phyloP scores from a whole-genome alignment of 2,329 filamentous ascomycete genomes.

The Aspergillus sp. region DNA sequence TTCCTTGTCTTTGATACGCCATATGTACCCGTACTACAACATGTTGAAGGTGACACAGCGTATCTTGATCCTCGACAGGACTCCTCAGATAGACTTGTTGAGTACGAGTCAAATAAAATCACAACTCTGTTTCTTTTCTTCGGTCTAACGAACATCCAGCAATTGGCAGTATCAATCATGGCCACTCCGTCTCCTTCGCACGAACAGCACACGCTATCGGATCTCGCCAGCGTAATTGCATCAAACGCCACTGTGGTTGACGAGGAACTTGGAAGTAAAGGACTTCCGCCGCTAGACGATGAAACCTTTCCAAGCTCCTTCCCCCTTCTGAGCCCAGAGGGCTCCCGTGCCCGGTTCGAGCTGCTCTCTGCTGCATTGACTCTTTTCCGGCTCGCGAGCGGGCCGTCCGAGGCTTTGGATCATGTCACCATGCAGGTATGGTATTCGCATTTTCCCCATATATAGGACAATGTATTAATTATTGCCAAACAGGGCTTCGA shows the following conservation, averaged over 20 bases:
- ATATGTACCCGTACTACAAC: too few species aligned
- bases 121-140: background rate
- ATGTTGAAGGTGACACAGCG: too few species aligned
- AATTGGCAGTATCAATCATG: background rate
- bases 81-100: too few species aligned
- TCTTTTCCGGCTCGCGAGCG: background rate
- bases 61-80: too few species aligned
- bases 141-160: background rate
- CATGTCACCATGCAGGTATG: background rate
- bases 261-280: background rate
- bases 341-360: background rate
- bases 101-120: too few species aligned
- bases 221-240: slow-evolving; percentile 1
- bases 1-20: too few species aligned
- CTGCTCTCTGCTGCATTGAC: background rate
- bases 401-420: background rate
- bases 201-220: background rate
- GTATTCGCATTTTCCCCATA: too few species aligned
- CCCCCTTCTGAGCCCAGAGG: background rate
- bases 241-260: background rate
- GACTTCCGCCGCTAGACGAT: background rate
- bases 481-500: background rate
- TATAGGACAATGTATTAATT: too few species aligned
- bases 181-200: background rate
- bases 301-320: background rate